Evolutionary conservation across 805 yeast genomes (phyloP).

Genomic region (Maudiozyma serrabonitensis): DNA sequence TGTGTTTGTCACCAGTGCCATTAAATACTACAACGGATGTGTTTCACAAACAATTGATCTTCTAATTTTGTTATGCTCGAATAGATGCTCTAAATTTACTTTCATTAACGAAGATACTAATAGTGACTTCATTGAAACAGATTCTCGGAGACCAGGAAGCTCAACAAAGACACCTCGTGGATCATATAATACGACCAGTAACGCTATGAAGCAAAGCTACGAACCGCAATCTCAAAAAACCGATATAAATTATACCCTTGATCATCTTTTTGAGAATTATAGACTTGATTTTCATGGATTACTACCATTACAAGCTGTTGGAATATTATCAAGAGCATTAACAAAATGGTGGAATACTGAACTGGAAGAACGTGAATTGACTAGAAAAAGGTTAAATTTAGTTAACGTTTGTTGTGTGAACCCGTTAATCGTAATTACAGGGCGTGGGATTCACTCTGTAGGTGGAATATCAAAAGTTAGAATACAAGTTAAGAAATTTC

Average conservation of each 20-base stretch:
- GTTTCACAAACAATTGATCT: slow-evolving; percentile 9
- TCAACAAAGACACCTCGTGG: background rate
- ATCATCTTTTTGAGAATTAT: slow-evolving; percentile 11
- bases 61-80: background rate
- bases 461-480: slow-evolving; percentile 46
- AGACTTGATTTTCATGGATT: slow-evolving; percentile 51
- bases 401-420: slow-evolving; percentile 33
- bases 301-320: slow-evolving; percentile 38
- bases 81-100: slow-evolving; percentile 1
- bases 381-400: slow-evolving; percentile 31
- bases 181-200: background rate
- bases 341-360: slow-evolving; percentile 59
- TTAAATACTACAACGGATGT: slow-evolving; percentile 39
- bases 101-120: background rate
- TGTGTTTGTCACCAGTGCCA: slow-evolving; percentile 31
- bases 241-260: background rate
- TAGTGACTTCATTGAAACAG: background rate
- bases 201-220: too few species aligned
- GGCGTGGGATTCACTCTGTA: slow-evolving; percentile 60
- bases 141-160: background rate
- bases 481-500: slow-evolving; percentile 32
- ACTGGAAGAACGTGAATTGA: slow-evolving; percentile 32
- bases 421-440: slow-evolving; percentile 47
- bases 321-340: slow-evolving; percentile 30
- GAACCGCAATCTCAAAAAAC: too few species aligned